Conservation (phyloP, 2,329 filamentous ascomycete species). For the Paracoccidioides brasiliensis region DNA sequence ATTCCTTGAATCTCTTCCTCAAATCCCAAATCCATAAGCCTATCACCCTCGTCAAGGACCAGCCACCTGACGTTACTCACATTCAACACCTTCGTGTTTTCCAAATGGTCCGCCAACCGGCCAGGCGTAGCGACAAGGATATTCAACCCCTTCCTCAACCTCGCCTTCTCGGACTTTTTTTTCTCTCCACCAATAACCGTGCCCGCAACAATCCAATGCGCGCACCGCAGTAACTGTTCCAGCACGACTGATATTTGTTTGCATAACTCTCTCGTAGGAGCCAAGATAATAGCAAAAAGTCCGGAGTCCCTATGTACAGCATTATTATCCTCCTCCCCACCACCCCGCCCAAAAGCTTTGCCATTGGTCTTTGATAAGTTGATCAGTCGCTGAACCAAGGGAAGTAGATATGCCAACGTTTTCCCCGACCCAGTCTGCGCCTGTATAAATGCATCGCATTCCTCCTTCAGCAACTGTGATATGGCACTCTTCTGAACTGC, state of each 20-base stretch:
- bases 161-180: conserved; percentile 78
- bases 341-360: conserved; percentile 29
- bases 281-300: conserved; percentile 84
- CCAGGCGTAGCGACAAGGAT: conserved; percentile 92
- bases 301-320: conserved; percentile 72
- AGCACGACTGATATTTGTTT: conserved; percentile 85
- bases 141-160: conserved; percentile 84
- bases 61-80: conserved; percentile 86
- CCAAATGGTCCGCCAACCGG: conserved; percentile 77
- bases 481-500: conserved; percentile 89
- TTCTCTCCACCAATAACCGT: conserved; percentile 64
- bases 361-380: conserved; percentile 47
- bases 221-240: conserved; percentile 72
- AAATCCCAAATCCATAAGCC: conserved; percentile 97
- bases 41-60: conserved; percentile 87
- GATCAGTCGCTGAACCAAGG: conserved; percentile 79
- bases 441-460: conserved; percentile 88
- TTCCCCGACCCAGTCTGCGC: conserved; percentile 97
- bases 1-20: conserved; percentile 87
- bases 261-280: conserved; percentile 84
- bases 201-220: conserved; percentile 86
- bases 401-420: conserved; percentile 87
- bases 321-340: conserved; percentile 24
- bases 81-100: conserved; percentile 80
- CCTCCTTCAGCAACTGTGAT: conserved; percentile 61